Evolutionary conservation across 768 basidiomycete species (phyloP).

Genomic region (Hemileccinum impolitum): DNA sequence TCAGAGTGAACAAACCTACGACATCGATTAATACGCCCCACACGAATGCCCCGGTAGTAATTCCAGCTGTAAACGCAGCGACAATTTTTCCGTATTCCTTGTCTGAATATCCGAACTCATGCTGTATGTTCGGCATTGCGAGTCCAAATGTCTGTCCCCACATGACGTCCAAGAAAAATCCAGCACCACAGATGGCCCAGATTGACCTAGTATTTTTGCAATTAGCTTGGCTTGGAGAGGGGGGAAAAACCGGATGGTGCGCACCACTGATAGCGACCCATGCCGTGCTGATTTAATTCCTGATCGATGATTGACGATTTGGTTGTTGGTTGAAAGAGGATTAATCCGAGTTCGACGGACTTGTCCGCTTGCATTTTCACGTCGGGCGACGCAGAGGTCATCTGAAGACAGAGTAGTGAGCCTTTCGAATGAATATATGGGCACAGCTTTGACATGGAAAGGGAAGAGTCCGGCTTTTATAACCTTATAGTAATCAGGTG

Average conservation of each 20-base stretch:
- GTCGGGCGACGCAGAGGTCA: not conserved
- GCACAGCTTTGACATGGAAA: no score
- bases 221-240: no score
- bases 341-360: not conserved
- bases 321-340: not conserved
- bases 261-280: constrained; percentile 18
- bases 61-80: not conserved
- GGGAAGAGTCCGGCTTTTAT: no score
- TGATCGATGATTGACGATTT: constrained; percentile 11
- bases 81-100: constrained; percentile 11
- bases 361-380: not conserved
- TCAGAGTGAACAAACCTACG: constrained; percentile 9
- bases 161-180: constrained; percentile 10
- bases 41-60: constrained; percentile 4
- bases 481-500: no score
- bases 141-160: constrained; percentile 4
- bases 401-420: not conserved
- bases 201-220: constrained; percentile 6
- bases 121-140: constrained; percentile 4
- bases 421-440: no score
- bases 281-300: constrained; percentile 12
- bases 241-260: no score
- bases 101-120: constrained; percentile 17
- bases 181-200: constrained; percentile 13
- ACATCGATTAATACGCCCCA: constrained; percentile 18